Base-by-base conservation (phyloP, 345 rosid species). In the Turnera subulata region DNA sequence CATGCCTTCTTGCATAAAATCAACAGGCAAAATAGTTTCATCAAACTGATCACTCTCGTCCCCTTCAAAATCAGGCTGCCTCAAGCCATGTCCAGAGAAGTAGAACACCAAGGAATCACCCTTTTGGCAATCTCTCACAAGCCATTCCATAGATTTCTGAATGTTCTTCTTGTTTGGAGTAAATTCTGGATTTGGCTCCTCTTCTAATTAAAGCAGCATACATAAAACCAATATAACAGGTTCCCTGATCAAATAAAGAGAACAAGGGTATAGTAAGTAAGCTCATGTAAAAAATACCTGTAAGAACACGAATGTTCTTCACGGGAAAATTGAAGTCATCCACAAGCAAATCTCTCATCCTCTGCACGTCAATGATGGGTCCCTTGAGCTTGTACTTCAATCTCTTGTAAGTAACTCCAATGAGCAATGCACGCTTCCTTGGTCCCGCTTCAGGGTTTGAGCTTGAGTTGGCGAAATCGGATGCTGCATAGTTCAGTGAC, bases 1-100 rank as follows among this genome's bases (percentile, higher is more conserved):
- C 80, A 75, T 51, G 1, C 91, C 91, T 5, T 67, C 52, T 64
- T 71, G 38, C 45, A 18, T 11, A 17, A 78, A 84, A 72, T 84
- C 87, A 26, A 71, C 70, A 0, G 88, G 91, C 42, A 82, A 80
- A 25, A 84, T 80, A 1, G 76, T 70, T 71, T 84, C 84, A 44
- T 80, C 79, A 38, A 74, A 80, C 33, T 87, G 85, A 54, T 84
- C 91, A 20, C 24, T 35, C 63, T 84, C 85, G 25, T 84, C 91
- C 0, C 39, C 50, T 4, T 66, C 5, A 15, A 68, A 60, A 50
- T 84, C 88, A 0, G 66, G 75, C 44, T 70, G 75, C 37, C 78
- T 56, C 8, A 80, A 38, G 9, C 91, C 88, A n/a, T 82, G 84
- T 0, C 91, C 88, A 0, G 91, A 78, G 72, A 73, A 84, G 59